These are phyloP conservation scores for Hypoxylon lienhwacheense DNA, from an alignment of 495 filamentous ascomycete species.

Conservation along the genomic window DNA sequence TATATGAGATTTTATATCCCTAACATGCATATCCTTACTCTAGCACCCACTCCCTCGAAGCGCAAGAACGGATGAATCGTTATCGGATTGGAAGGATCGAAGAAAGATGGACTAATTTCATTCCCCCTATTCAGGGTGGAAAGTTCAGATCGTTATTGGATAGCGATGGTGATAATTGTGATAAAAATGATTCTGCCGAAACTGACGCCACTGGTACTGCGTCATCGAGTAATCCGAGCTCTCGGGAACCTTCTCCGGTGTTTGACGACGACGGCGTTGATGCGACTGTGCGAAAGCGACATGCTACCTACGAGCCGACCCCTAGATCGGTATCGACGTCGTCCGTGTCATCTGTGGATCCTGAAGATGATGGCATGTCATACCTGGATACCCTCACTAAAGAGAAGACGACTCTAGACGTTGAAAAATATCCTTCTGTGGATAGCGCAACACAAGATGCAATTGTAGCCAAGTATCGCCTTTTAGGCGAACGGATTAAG, in stretches of 20 bases:
- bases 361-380: slow-evolving; percentile 56
- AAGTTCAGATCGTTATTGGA: slow-evolving; percentile 66
- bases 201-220: slow-evolving; percentile 38
- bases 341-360: slow-evolving; percentile 44
- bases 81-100: slow-evolving; percentile 85
- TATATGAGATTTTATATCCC: not conserved
- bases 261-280: slow-evolving; percentile 64
- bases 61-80: slow-evolving; percentile 71
- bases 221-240: slow-evolving; percentile 47
- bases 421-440: slow-evolving; percentile 78
- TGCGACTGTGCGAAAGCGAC: slow-evolving; percentile 30
- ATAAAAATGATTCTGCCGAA: slow-evolving; percentile 46
- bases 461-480: slow-evolving; percentile 80
- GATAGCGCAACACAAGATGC: slow-evolving; percentile 73
- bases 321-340: slow-evolving; percentile 43
- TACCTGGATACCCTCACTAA: slow-evolving; percentile 75
- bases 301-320: slow-evolving; percentile 18
- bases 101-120: slow-evolving; percentile 83
- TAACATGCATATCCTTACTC: slow-evolving; percentile 13
- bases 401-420: slow-evolving; percentile 74
- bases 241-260: slow-evolving; percentile 62
- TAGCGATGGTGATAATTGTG: slow-evolving; percentile 43
- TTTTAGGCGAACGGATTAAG: slow-evolving; percentile 68
- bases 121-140: slow-evolving; percentile 91
- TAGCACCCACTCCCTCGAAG: slow-evolving; percentile 82